Base-by-base conservation (phyloP, 192 early-diverging fungal genomes). In the Coemansia aciculifera region DNA sequence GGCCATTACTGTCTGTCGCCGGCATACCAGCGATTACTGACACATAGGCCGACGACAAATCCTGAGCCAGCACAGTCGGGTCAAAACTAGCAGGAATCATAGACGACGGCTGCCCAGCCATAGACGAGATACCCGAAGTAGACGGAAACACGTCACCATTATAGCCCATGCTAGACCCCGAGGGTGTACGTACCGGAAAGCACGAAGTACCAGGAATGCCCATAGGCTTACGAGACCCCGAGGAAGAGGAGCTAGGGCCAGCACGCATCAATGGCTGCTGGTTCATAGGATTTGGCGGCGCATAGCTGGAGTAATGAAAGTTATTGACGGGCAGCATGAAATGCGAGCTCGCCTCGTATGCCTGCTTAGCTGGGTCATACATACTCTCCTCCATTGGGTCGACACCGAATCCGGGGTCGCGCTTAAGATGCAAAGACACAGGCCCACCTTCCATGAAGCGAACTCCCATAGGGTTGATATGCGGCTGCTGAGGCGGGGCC, bases 301-400 rank as follows among this genome's bases (percentile, higher is more conserved):
- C 46, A 23, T 68, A 67, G n/a, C 68, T 32, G 3, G 71, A 66
- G 24, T 72, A 75, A 29, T 73, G 77, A 21, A 75, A 40, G 56
- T 19, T 68, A 59, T 78, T 84, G 15, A 79, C 62, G 1, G 77
- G 81, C 29, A 79, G 74, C 57, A 75, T 57, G 59, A 71, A 84
- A 32, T 72, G 69, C 49, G 70, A 60, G 62, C 77, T 78, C 73
- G 75, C 66, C 38, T 78, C 81, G 49, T 69, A 59, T 0, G 81
- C 81, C 62, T 75, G 73, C 65, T 84, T 84, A 5, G 70, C 69
- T 4, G 73, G 77, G 52, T 84, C 81, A 34, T 69, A 78, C 71
- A 74, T 71, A 37, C 54, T 52, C 15, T 78, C 77, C 36, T 69
- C 77, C 68, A 70, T 49, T 3, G 61, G 64, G 46, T 76, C 49